Conservation (phyloP, 2,329 filamentous ascomycete species). For the Colletotrichum incanum region DNA sequence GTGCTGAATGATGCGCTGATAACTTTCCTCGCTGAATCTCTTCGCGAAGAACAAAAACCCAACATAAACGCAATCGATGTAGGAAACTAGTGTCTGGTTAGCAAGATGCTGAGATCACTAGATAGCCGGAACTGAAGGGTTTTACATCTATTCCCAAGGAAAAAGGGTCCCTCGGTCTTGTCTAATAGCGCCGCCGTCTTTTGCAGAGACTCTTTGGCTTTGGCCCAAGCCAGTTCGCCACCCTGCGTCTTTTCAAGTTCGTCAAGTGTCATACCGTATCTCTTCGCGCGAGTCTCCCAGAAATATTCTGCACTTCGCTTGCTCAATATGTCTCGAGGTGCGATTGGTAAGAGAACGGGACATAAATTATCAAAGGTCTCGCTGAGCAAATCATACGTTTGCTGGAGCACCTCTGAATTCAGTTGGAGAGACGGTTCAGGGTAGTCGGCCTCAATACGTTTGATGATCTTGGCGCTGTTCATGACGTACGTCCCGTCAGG, state of each 20-base stretch:
- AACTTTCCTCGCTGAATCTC: constrained; percentile 56
- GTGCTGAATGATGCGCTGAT: constrained; percentile 53
- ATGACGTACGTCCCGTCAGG: constrained; percentile 73
- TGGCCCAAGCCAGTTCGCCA: constrained; percentile 65
- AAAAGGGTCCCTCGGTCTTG: constrained; percentile 74
- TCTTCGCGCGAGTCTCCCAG: constrained; percentile 63
- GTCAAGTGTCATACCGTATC: constrained; percentile 67
- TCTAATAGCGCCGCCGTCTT: constrained; percentile 64
- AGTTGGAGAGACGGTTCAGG: constrained; percentile 73
- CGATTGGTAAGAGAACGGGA: constrained; percentile 61
- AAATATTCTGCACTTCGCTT: constrained; percentile 70
- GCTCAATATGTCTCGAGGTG: constrained; percentile 68
- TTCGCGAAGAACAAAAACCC: constrained; percentile 62
- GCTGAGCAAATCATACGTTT: constrained; percentile 59
- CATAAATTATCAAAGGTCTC: constrained; percentile 52
- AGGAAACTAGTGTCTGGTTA: constrained; percentile 48
- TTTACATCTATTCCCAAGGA: constrained; percentile 68
- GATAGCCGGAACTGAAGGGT: background rate
- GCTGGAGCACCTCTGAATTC: constrained; percentile 65
- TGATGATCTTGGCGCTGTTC: constrained; percentile 75
- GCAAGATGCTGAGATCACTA: background rate
- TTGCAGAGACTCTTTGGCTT: constrained; percentile 54
- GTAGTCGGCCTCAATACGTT: constrained; percentile 70
- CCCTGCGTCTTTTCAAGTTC: constrained; percentile 64
- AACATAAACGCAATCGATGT: constrained; percentile 72